phyloP scores from a whole-genome alignment of 805 yeast genomes.

The Saturnispora ahearnii region DNA sequence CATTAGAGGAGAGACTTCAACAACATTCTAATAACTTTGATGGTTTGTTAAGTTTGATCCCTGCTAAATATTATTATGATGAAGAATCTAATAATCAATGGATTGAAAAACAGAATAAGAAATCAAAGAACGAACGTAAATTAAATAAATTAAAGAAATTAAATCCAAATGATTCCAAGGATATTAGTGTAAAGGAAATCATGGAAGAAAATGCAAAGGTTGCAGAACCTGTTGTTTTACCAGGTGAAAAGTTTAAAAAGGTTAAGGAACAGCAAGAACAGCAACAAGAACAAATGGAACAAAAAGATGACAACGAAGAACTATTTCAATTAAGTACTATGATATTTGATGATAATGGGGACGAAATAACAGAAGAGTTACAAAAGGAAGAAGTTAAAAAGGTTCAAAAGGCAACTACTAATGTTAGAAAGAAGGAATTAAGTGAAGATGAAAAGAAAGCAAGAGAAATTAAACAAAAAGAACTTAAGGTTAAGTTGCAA shows the following conservation, averaged over 20 bases:
- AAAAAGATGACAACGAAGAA: slow-evolving; percentile 17
- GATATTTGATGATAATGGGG: slow-evolving; percentile 11
- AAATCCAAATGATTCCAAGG: slow-evolving; percentile 50
- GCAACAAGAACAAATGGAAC: slow-evolving; percentile 16
- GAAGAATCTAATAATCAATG: slow-evolving; percentile 86
- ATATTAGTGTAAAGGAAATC: slow-evolving; percentile 51
- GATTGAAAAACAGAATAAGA: slow-evolving; percentile 60
- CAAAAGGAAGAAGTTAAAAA: slow-evolving; percentile 11
- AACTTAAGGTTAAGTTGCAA: slow-evolving; percentile 70
- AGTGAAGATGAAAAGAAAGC: slow-evolving; percentile 42
- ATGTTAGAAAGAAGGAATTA: slow-evolving; percentile 20
- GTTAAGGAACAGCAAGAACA: slow-evolving; percentile 4
- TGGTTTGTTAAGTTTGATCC: slow-evolving; percentile 81
- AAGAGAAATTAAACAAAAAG: slow-evolving; percentile 48
- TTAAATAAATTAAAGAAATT: slow-evolving; percentile 60
- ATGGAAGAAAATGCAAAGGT: slow-evolving; percentile 43
- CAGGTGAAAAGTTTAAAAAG: slow-evolving; percentile 17
- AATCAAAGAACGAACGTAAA: slow-evolving; percentile 53
- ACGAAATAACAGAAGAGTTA: slow-evolving; percentile 26
- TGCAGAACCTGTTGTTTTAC: slow-evolving; percentile 42
- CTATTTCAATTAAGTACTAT: neutral
- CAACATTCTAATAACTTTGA: slow-evolving; percentile 77
- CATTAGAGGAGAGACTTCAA: slow-evolving; percentile 58
- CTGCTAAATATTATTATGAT: slow-evolving; percentile 90
- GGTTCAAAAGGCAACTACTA: slow-evolving; percentile 8